Base-by-base conservation (phyloP, 805 yeast species). In the Scheffersomyces ergatensis region DNA sequence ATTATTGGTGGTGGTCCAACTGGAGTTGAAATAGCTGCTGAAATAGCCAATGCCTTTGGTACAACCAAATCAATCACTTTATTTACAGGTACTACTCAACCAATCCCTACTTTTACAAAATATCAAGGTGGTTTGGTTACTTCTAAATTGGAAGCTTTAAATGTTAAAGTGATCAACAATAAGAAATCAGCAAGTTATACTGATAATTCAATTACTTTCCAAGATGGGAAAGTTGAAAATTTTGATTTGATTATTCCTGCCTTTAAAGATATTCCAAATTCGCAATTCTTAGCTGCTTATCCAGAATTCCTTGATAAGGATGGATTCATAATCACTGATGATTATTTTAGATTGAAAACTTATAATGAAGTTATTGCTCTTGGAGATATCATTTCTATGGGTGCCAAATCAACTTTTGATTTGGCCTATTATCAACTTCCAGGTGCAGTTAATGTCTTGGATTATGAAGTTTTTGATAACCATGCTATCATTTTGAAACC, bases 11-110 rank as follows among this genome's bases (percentile, higher is more conserved):
- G 72, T 63, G 71, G 70, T n/a, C 42, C 60, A 16, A 60, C 70
- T 13, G 71, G 70, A 3, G 69, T 66, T 9, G 74, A 69, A 43
- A 33, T 53, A 9, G 62, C 70, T 6, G 70, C 67, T 7, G 75
- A 68, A 39, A 48, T 68, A 24, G 70, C 59, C 2, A 42, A 25
- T 15, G 37, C 29, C 8, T 55, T 37, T 34, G 49, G 53, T 7
- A 37, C 38, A 5, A 34, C 39, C 14, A 44, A 49, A 20, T 30
- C 48, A 16, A 55, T 61, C 14, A 48, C 54, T 6, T 47, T 61
- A 26, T 53, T 48, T 42, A 48, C 63, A 4, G 62, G 60, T 35
- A n/a, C 55, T 37, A 4, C 32, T 35, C 40, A 35, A 19, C 56
- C 56, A 11, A 42, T 54, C 39, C 25, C 26, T 9, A 34, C 32